Percentiles rank a stretch among this genome's conserved stretches.
Conservation (phyloP, 148 eudicot species). For the Amaranthus palmeri region DNA sequence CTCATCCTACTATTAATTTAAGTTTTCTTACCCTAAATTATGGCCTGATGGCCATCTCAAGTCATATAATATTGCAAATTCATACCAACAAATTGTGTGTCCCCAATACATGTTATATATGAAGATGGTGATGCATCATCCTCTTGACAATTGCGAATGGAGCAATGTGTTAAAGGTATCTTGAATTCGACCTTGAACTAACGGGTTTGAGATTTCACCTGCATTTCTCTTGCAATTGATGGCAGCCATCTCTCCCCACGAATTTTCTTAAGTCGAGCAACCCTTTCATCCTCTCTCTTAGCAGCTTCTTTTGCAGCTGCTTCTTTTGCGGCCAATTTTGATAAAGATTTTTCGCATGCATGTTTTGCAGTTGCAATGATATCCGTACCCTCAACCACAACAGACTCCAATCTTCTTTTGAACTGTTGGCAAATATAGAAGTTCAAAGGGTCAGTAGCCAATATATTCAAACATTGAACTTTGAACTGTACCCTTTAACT, state of each 20-base stretch:
- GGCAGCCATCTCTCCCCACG: conserved; percentile 88
- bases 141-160: neutral
- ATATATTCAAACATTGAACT: neutral
- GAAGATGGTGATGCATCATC: neutral
- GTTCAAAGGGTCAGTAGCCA: conserved; percentile 4
- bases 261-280: conserved; percentile 54
- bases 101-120: neutral
- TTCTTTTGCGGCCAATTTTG: conserved; percentile 57
- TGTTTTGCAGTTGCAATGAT: conserved; percentile 49
- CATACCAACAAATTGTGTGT: neutral
- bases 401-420: conserved; percentile 47
- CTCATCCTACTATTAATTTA: too few species aligned
- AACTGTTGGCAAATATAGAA: conserved; percentile 45
- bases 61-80: neutral
- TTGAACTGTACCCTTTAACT: neutral
- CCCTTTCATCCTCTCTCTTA: conserved; percentile 76
- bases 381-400: conserved; percentile 64
- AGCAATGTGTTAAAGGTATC: neutral
- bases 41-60: too few species aligned
- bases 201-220: conserved; percentile 21
- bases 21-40: too few species aligned
- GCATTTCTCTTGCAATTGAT: conserved; percentile 60
- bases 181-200: neutral
- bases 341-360: conserved; percentile 45
- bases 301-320: conserved; percentile 69